Base-by-base conservation (phyloP, 768 basidiomycete species). In the Lentinula guzmanii region DNA sequence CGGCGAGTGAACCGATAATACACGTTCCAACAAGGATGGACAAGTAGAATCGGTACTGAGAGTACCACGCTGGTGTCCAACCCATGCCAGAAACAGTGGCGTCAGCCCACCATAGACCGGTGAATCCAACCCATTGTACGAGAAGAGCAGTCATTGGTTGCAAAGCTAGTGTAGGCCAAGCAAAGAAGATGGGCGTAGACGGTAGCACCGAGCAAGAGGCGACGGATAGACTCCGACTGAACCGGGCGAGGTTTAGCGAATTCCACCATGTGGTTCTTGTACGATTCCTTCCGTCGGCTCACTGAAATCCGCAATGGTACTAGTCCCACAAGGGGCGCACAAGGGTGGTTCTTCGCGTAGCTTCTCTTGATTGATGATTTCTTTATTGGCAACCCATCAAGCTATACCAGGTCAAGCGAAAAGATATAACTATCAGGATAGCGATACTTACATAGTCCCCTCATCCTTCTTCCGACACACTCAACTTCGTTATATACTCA, bases 21-120 rank as follows among this genome's bases (percentile, higher is more conserved):
- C 91, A 92, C 5, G 86, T 83, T 42, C 91, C 91, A 42, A 91
- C 88, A 50, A 93, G 84, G 63, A 96, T 82, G 16, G 95, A 95
- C n/a, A 97, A 81, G 73, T 97, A 98, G 78, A 97, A 98, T 53
- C 95, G 85, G 73, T 99, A 99, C 69, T 97, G 95, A 4, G 94
- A 91, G 72, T 94, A 98, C 95, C 95, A 98, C 63, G 81, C 83
- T 4, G 95, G 94, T 15, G 95, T 84, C 96, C 96, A 99, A 34
- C 95, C 95, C 10, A 79, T 77, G 54, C 75, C 68, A 0, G 90
- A 95, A 13, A 86, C 93, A 62, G 72, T 81, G 54, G 87, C 81
- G 65, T 96, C 93, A 16, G 86, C 89, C 65, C 82, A 91, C 93
- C 93, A 96, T 52, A 95, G 76, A 0, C 74, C 86, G 0, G 93